Evolutionary conservation across 202 grass and related monocot species (phyloP), one percentile per base, ranked within the genome.

Genomic region (Eragrostis tef): DNA sequence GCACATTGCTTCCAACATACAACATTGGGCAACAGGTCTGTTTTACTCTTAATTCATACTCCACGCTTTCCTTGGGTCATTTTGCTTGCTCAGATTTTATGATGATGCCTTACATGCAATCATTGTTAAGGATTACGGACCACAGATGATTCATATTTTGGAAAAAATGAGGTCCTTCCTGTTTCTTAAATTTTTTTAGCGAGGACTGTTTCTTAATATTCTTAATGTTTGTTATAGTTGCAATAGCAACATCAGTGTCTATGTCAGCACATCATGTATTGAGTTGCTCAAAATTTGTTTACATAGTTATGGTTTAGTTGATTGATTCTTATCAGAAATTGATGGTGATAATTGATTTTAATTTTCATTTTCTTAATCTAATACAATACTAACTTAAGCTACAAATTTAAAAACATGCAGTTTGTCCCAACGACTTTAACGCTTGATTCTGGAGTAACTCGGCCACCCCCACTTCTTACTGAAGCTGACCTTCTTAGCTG

Each of bases 401-500:
- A 53, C 57, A n/a, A n/a, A 69, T 62, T 80, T 46, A 60, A 66
- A 62, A 87, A 67, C 67, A 83, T 80, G 71, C 88, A 98, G 95
- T 98, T 98, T 91, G 56, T 98, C 89, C 90, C 95, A 29, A 93
- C 90, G 67, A 80, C 74, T 84, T 93, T 94, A 88, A 94, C 90
- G 16, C 95, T 98, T 82, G 92, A 98, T 93, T 91, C 95, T 73
- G 95, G 94, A 83, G 86, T 98, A 58, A 98, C 95, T 58, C 83
- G 88, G 51, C 95, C 95, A 64, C 95, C 90, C 3, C 90, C 92
- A 88, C 95, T 98, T 89, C 91, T 98, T 82, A 71, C 92, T 93
- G 95, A 98, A 94, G 90, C 92, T 31, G 95, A 98, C 74, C 92
- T 98, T 61, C 95, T 98, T 79, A 87, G 90, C 78, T 94, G 90